A percentile compares a stretch with the other conserved stretches of the same genome.
These are phyloP conservation scores for Arxiozyma slooffiae DNA, from an alignment of 1,139 yeast genomes.

Conservation along the genomic window DNA sequence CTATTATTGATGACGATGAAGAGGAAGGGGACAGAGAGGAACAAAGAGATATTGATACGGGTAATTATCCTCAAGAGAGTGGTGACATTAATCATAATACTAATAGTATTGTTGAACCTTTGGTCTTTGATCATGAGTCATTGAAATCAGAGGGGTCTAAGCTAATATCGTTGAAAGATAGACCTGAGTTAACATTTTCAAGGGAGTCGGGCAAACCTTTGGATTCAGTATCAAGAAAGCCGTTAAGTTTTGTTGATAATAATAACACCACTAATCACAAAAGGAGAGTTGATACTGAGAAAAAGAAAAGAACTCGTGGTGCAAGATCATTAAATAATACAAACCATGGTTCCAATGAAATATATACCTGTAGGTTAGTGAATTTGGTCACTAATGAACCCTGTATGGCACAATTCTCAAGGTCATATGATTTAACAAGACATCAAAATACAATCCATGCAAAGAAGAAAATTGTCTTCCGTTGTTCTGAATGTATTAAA, in stretches of 20 bases:
- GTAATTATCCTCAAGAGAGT: neutral
- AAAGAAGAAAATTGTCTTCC: slow-evolving; percentile 70
- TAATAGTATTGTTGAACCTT: neutral
- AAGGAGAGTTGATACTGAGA: neutral
- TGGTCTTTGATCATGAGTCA: slow-evolving; percentile 6
- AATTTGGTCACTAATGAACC: slow-evolving; percentile 53
- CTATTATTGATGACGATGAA: slow-evolving; percentile 1
- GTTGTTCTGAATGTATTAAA: slow-evolving; percentile 76
- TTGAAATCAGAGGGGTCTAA: slow-evolving; percentile 6
- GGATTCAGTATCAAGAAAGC: slow-evolving; percentile 5
- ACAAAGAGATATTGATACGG: slow-evolving; percentile 5
- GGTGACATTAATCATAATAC: neutral
- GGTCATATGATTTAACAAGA: slow-evolving; percentile 88
- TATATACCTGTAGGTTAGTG: slow-evolving; percentile 49
- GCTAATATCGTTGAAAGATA: slow-evolving; percentile 6
- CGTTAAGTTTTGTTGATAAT: slow-evolving; percentile 5
- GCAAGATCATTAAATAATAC: neutral
- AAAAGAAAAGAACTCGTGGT: neutral
- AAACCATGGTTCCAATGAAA: slow-evolving; percentile 29
- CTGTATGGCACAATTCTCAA: slow-evolving; percentile 76
- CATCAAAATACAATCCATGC: slow-evolving; percentile 97
- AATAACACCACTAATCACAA: neutral
- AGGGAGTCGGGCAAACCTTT: neutral
- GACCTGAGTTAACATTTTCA: slow-evolving; percentile 3
- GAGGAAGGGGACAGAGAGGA: slow-evolving; percentile 5